A percentile compares a stretch with the other conserved stretches of the same genome.
These are phyloP conservation scores for Aspergillus caelatus DNA, from an alignment of 2,329 filamentous ascomycete genomes.

Conservation along the genomic window DNA sequence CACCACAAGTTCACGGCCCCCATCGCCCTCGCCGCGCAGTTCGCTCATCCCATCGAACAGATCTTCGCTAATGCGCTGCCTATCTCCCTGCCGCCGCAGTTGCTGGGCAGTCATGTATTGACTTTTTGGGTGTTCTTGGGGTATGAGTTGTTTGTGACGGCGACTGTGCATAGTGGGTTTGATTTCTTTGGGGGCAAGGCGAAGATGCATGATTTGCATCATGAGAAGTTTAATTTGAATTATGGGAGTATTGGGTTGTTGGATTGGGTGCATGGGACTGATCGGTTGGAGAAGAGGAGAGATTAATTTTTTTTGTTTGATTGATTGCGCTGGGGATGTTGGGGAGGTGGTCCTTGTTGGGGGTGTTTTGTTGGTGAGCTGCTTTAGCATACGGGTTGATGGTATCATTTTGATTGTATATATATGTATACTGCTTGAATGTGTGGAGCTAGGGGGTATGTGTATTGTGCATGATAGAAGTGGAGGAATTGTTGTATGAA, in stretches of 20 bases:
- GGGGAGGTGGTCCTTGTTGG: neutral
- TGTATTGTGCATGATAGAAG: neutral
- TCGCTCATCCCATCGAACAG: constrained; percentile 61
- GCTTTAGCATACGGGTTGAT: no score
- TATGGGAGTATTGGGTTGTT: constrained; percentile 57
- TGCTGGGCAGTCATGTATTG: constrained; percentile 54
- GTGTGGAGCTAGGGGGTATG: no score
- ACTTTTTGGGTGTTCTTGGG: constrained; percentile 56
- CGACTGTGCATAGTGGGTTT: constrained; percentile 61
- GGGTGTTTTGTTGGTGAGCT: no score
- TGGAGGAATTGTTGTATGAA: neutral
- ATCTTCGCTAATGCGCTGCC: constrained; percentile 58
- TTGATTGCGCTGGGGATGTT: neutral
- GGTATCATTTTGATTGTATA: neutral
- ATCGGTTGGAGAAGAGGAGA: constrained; percentile 18
- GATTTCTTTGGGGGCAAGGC: constrained; percentile 54
- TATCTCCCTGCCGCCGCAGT: constrained; percentile 52
- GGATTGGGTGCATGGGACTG: constrained; percentile 60
- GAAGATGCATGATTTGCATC: constrained; percentile 59
- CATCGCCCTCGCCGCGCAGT: constrained; percentile 59
- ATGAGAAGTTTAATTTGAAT: constrained; percentile 59
- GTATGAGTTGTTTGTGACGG: constrained; percentile 55
- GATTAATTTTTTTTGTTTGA: neutral
- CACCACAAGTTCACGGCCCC: constrained; percentile 62
- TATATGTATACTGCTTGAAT: neutral